Conservation (phyloP, 1,139 yeast species). For the Candida tropicalis region DNA sequence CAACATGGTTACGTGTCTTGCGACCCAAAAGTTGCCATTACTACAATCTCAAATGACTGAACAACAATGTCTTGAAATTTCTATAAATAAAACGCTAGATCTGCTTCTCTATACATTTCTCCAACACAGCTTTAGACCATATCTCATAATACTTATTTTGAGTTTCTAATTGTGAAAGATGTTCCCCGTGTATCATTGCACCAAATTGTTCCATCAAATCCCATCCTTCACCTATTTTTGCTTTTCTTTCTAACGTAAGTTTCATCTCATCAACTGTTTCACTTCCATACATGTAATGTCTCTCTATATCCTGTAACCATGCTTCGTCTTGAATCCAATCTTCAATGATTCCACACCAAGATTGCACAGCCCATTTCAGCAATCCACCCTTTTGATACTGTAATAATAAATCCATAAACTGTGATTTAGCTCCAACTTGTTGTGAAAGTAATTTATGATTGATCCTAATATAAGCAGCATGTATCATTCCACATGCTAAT, state of each 20-base stretch:
- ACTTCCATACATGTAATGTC: slow-evolving; percentile 36
- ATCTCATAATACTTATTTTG: slow-evolving; percentile 35
- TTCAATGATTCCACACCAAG: slow-evolving; percentile 56
- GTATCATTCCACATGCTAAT: slow-evolving; percentile 64
- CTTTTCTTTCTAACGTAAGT: slow-evolving; percentile 26
- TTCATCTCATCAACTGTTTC: slow-evolving; percentile 23
- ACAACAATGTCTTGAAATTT: background rate
- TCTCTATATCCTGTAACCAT: slow-evolving; percentile 55
- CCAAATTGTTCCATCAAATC: slow-evolving; percentile 35
- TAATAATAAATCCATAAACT: slow-evolving; percentile 52
- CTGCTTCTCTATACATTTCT: slow-evolving; percentile 4
- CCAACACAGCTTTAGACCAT: slow-evolving; percentile 26
- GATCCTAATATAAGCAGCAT: slow-evolving; percentile 59
- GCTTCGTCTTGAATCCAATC: slow-evolving; percentile 54
- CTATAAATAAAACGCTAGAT: background rate
- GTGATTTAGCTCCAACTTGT: slow-evolving; percentile 51
- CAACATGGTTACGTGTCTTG: background rate
- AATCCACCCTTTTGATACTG: slow-evolving; percentile 56
- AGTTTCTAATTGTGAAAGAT: slow-evolving; percentile 27
- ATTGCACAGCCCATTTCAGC: slow-evolving; percentile 46
- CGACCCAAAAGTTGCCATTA: no score
- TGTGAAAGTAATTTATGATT: slow-evolving; percentile 48
- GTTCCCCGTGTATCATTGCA: slow-evolving; percentile 38
- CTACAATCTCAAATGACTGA: background rate
- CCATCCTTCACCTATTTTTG: slow-evolving; percentile 38